Percentiles rank a stretch among this genome's conserved stretches.
Conservation (phyloP, 768 basidiomycete species). For the Leccinum subtestaceum region DNA sequence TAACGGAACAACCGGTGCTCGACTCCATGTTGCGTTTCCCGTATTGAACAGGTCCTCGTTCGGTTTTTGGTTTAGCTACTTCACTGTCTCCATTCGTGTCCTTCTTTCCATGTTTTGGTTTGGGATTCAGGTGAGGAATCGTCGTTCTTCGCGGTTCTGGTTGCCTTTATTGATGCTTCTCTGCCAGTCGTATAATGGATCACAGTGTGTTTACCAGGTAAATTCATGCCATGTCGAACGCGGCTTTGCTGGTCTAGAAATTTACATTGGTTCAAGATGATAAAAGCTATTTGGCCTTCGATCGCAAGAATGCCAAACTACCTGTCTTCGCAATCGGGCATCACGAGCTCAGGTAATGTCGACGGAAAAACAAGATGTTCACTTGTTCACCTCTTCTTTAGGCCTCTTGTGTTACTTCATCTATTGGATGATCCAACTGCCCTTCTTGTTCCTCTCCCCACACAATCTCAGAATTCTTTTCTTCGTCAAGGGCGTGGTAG, state of each 20-base stretch:
- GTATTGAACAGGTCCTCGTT: constrained; percentile 83
- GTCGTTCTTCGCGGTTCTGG: not conserved
- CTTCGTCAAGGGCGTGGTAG: constrained; percentile 61
- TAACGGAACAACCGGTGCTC: constrained; percentile 77
- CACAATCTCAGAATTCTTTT: constrained; percentile 78
- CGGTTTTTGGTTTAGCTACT: constrained; percentile 88
- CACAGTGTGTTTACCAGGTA: constrained; percentile 71
- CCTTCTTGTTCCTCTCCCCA: constrained; percentile 73
- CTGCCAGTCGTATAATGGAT: constrained; percentile 51
- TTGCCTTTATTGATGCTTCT: not conserved
- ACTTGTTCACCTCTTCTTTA: constrained; percentile 18
- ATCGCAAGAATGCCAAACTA: constrained; percentile 61
- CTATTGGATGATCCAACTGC: constrained; percentile 76
- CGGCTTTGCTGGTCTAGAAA: not conserved
- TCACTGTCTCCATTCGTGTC: constrained; percentile 74
- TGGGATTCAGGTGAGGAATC: constrained; percentile 55
- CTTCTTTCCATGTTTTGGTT: constrained; percentile 84
- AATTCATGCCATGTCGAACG: not conserved
- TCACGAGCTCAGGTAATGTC: constrained; percentile 56
- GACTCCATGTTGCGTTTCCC: constrained; percentile 72
- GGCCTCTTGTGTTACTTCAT: constrained; percentile 75
- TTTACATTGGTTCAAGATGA: constrained; percentile 41
- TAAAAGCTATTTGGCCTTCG: constrained; percentile 83
- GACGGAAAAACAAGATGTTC: not conserved
- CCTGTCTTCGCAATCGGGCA: constrained; percentile 53